Evolutionary conservation across 2,329 filamentous ascomycete genomes (phyloP).

Genomic region (Aspergillus sp.): DNA sequence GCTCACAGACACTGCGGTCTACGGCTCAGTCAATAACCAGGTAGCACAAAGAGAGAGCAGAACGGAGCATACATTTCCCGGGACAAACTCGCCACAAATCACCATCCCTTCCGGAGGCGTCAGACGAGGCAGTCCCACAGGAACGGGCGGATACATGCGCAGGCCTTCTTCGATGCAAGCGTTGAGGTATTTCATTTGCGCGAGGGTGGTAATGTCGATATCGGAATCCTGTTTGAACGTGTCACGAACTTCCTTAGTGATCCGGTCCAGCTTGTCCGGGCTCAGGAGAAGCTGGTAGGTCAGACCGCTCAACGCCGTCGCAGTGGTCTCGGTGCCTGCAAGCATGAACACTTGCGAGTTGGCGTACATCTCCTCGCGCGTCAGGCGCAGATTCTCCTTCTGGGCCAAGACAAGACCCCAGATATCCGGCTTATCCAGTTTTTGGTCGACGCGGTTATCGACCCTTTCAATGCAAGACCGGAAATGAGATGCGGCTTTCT

Average conservation of each 20-base stretch:
- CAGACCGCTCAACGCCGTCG: constrained; percentile 43
- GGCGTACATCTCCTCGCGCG: constrained; percentile 11
- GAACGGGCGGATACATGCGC: constrained; percentile 46
- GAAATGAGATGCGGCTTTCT: neutral
- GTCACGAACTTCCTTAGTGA: constrained; percentile 42
- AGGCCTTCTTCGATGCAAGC: constrained; percentile 48
- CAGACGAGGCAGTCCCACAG: constrained; percentile 37
- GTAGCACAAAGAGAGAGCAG: neutral
- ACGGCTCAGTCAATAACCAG: neutral
- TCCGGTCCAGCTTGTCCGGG: constrained; percentile 32
- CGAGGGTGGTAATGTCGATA: constrained; percentile 9
- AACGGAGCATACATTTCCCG: constrained; percentile 20
- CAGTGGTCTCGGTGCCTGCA: constrained; percentile 53
- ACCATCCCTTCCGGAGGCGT: constrained; percentile 33
- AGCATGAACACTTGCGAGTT: constrained; percentile 32
- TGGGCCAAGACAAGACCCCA: constrained; percentile 12
- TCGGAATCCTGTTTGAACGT: constrained; percentile 12
- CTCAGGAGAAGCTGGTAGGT: constrained; percentile 43
- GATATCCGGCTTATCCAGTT: constrained; percentile 9
- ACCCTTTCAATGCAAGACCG: neutral
- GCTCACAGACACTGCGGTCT: constrained; percentile 26
- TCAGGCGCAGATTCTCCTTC: constrained; percentile 8
- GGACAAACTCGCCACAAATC: constrained; percentile 38
- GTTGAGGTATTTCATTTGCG: constrained; percentile 37
- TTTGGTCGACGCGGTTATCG: constrained; percentile 1